Evolutionary conservation across 352 stramenopile genomes (phyloP).

Genomic region (Pythium phragmitis): DNA sequence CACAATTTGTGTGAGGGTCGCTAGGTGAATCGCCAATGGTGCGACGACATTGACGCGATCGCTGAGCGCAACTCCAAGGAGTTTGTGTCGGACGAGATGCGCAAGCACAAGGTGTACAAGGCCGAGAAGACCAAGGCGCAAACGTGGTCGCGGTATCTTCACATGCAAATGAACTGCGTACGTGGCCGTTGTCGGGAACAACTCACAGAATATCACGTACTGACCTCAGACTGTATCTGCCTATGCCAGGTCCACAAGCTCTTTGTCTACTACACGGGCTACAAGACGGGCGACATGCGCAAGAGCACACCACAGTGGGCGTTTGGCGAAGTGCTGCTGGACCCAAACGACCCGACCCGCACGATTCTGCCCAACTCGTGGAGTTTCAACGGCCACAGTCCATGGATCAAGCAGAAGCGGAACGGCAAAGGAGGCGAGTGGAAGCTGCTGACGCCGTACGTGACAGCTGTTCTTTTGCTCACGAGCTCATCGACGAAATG

Average conservation of each 20-base stretch:
- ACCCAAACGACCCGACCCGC: constrained; percentile 66
- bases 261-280: constrained; percentile 83
- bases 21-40: constrained; percentile 51
- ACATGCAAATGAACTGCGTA: constrained; percentile 74
- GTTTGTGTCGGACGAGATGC: constrained; percentile 39
- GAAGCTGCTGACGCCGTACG: constrained; percentile 45
- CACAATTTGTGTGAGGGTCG: not conserved
- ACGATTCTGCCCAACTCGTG: constrained; percentile 74
- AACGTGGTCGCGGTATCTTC: constrained; percentile 65
- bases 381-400: constrained; percentile 65
- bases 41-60: constrained; percentile 46
- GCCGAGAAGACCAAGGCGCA: constrained; percentile 42
- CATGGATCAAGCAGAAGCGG: constrained; percentile 48
- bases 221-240: not conserved
- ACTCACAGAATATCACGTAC: not conserved
- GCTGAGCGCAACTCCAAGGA: constrained; percentile 39
- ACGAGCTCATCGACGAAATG: not conserved
- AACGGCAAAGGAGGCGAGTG: constrained; percentile 83
- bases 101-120: constrained; percentile 42
- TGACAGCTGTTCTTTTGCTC: not conserved
- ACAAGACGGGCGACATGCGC: constrained; percentile 76
- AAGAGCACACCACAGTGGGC: constrained; percentile 61
- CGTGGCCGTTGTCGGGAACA: constrained; percentile 5
- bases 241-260: constrained; percentile 53
- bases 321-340: constrained; percentile 67